Percentiles rank a stretch among this genome's conserved stretches.
phyloP scores from a whole-genome alignment of 495 filamentous ascomycete species.

The Tuber aestivum region DNA sequence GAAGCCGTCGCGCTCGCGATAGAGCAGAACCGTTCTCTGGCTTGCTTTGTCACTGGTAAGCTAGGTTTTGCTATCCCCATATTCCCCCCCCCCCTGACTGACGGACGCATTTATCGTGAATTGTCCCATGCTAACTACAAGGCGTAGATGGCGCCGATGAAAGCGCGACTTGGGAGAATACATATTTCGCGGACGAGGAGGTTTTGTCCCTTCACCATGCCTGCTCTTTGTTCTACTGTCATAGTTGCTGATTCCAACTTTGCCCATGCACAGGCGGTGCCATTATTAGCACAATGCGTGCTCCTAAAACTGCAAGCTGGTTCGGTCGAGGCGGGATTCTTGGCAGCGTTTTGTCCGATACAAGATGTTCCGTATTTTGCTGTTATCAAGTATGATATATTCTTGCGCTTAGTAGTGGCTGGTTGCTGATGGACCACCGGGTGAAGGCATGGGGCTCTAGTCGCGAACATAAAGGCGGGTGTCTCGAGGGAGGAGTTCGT shows the following conservation, averaged over 20 bases:
- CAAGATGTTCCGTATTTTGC: slow-evolving; percentile 67
- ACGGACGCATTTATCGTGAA: not conserved
- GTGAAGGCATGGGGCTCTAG: slow-evolving; percentile 41
- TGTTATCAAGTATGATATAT: slow-evolving; percentile 67
- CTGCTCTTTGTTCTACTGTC: not conserved
- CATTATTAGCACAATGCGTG: slow-evolving; percentile 57
- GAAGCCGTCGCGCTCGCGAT: slow-evolving; percentile 71
- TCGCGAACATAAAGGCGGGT: slow-evolving; percentile 40
- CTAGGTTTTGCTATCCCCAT: not conserved
- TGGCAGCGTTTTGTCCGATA: slow-evolving; percentile 74
- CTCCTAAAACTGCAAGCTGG: slow-evolving; percentile 62
- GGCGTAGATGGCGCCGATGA: slow-evolving; percentile 57
- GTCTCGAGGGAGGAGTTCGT: slow-evolving; percentile 37
- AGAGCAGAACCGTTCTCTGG: slow-evolving; percentile 57
- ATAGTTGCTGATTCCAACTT: not conserved
- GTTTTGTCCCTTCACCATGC: slow-evolving; percentile 44
- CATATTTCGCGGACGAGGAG: slow-evolving; percentile 59
- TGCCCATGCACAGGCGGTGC: slow-evolving; percentile 43
- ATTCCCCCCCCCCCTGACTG: slow-evolving; percentile 23
- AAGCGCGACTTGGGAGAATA: slow-evolving; percentile 68
- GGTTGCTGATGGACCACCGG: not conserved
- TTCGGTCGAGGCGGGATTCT: slow-evolving; percentile 70
- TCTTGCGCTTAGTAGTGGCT: not conserved
- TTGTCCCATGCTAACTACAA: slow-evolving; percentile 29
- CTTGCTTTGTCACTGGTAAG: slow-evolving; percentile 64